phyloP scores from a whole-genome alignment of 2,329 filamentous ascomycete genomes.

The Diaporthe citri region DNA sequence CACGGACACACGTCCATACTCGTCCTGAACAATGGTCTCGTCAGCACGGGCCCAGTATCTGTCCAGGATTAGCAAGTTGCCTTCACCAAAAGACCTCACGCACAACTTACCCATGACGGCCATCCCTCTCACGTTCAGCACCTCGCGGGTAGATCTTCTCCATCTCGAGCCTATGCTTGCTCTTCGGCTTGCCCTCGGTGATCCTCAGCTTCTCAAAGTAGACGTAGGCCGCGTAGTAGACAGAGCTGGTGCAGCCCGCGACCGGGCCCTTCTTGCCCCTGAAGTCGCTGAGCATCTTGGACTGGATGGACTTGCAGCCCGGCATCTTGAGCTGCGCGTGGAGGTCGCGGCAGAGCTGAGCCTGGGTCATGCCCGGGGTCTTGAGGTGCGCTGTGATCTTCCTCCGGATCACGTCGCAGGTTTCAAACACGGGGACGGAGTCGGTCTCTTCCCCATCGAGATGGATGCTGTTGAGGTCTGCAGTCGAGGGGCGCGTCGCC shows the following conservation, averaged over 20 bases:
- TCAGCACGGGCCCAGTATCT: not conserved
- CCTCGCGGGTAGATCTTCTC: slow-evolving; percentile 46
- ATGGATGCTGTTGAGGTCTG: slow-evolving; percentile 25
- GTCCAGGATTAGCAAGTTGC: not conserved
- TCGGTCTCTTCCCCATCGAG: slow-evolving; percentile 57
- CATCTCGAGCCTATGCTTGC: slow-evolving; percentile 61
- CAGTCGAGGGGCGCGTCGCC: not conserved
- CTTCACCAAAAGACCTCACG: not conserved
- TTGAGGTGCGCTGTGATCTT: slow-evolving; percentile 66
- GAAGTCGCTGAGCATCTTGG: slow-evolving; percentile 57
- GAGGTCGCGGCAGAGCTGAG: slow-evolving; percentile 61
- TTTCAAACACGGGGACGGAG: slow-evolving; percentile 65
- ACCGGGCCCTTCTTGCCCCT: slow-evolving; percentile 57
- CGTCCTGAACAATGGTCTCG: not conserved
- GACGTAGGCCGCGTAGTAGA: slow-evolving; percentile 64
- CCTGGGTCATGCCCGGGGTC: slow-evolving; percentile 62
- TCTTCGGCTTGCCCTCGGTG: slow-evolving; percentile 60
- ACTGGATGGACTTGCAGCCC: slow-evolving; percentile 46
- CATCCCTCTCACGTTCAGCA: not conserved
- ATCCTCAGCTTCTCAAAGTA: slow-evolving; percentile 68
- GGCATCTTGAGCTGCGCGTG: slow-evolving; percentile 28
- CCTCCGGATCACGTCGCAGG: slow-evolving; percentile 68
- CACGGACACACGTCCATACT: not conserved
- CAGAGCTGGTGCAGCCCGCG: slow-evolving; percentile 56
- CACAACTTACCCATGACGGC: not conserved